These are phyloP conservation scores for Ophiocordyceps australis DNA, from an alignment of 2,329 filamentous ascomycete genomes.

Conservation along the genomic window DNA sequence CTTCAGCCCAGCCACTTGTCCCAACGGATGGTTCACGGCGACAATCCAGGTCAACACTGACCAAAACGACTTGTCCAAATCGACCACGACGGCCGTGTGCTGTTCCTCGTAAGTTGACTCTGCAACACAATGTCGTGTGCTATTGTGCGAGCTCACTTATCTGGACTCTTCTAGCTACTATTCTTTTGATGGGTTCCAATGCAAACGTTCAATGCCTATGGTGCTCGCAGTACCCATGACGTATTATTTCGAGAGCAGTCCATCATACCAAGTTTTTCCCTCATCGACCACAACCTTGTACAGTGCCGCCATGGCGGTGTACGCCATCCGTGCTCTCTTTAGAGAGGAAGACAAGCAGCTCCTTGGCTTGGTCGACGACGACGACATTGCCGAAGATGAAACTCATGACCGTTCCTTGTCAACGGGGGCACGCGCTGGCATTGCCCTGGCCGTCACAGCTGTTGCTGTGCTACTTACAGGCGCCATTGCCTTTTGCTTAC, in stretches of 20 bases:
- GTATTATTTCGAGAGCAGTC: constrained; percentile 15
- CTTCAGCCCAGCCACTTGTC: constrained; percentile 20
- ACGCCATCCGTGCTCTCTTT: constrained; percentile 18
- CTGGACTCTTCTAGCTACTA: constrained; percentile 12
- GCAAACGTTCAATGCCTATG: constrained; percentile 15
- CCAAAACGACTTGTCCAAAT: constrained; percentile 7
- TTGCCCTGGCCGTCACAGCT: constrained; percentile 13
- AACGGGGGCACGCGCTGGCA: constrained; percentile 14
- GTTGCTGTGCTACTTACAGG: constrained; percentile 12
- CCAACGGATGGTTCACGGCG: constrained; percentile 20
- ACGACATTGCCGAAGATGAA: constrained; percentile 8
- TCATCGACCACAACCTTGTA: constrained; percentile 17
- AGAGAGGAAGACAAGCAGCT: constrained; percentile 14
- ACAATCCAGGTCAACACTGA: constrained; percentile 12
- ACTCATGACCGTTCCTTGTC: constrained; percentile 7
- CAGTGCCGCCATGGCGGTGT: constrained; percentile 17
- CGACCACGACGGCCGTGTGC: constrained; percentile 20
- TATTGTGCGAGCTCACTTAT: background rate
- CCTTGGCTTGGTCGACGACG: constrained; percentile 14
- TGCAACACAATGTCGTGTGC: no score
- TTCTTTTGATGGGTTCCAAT: constrained; percentile 12
- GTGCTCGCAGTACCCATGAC: constrained; percentile 17
- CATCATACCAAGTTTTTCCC: constrained; percentile 15
- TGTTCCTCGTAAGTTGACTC: constrained; percentile 21
- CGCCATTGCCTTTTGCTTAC: constrained; percentile 7